Percentiles rank a stretch among this genome's conserved stretches.
These are phyloP conservation scores for Venustampulla echinocandica DNA, from an alignment of 495 filamentous ascomycete genomes.

Conservation along the genomic window DNA sequence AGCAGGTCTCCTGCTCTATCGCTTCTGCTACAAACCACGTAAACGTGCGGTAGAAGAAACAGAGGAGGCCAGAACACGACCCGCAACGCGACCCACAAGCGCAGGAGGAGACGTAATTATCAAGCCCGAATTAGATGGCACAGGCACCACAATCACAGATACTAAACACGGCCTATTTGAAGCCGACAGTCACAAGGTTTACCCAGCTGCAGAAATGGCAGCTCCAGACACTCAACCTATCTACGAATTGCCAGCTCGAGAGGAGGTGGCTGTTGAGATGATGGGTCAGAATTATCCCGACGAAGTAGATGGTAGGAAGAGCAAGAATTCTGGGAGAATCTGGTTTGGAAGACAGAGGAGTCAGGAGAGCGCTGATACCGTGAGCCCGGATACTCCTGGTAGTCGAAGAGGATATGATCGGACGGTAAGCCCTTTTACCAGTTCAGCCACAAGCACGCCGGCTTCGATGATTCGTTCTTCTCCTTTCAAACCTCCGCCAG, in stretches of 20 bases:
- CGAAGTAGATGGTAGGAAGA: no score
- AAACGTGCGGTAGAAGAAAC: slow-evolving; percentile 2
- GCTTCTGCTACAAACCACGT: slow-evolving; percentile 1
- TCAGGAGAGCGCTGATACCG: no score
- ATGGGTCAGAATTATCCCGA: no score
- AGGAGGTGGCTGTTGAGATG: background rate
- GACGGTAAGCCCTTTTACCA: no score
- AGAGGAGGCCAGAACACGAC: background rate
- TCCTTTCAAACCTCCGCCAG: no score
- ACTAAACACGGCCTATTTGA: background rate
- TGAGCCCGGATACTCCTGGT: no score
- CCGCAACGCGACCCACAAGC: no score
- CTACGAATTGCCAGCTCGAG: background rate
- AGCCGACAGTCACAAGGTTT: background rate
- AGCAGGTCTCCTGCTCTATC: background rate
- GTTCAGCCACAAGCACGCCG: no score
- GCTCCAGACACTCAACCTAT: background rate
- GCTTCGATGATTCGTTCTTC: no score
- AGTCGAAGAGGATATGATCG: no score
- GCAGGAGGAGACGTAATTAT: background rate
- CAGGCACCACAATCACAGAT: background rate
- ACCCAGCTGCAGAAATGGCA: background rate
- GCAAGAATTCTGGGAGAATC: no score
- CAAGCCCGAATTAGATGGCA: background rate
- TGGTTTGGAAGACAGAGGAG: no score